Evolutionary conservation across 2,329 filamentous ascomycete genomes (phyloP).

Genomic region (Botryosphaeria dothidea): DNA sequence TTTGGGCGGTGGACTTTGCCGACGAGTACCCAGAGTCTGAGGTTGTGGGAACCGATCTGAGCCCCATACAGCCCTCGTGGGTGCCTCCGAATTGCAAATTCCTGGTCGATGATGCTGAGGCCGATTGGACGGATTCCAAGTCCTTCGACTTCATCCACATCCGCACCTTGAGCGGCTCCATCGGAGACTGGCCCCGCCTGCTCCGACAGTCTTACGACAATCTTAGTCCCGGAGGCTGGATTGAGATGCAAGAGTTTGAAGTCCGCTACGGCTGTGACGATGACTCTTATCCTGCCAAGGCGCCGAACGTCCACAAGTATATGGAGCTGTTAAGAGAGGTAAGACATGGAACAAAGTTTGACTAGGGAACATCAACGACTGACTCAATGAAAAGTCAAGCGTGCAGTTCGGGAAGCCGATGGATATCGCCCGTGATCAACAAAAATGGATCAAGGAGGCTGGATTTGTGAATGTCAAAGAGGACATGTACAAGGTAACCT

Average conservation of each 20-base stretch:
- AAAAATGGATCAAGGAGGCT: constrained; percentile 49
- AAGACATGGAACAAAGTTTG: background rate
- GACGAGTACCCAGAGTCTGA: constrained; percentile 12
- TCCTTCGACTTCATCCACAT: constrained; percentile 61
- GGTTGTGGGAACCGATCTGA: constrained; percentile 44
- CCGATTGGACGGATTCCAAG: constrained; percentile 27
- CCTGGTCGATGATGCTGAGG: constrained; percentile 38
- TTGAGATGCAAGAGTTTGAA: constrained; percentile 44
- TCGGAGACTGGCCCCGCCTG: constrained; percentile 56
- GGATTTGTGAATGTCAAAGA: constrained; percentile 57
- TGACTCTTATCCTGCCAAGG: constrained; percentile 24
- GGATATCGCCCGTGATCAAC: constrained; percentile 39
- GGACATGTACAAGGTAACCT: constrained; percentile 31
- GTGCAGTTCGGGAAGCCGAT: constrained; percentile 30
- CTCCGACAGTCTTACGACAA: constrained; percentile 42
- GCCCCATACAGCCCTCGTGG: constrained; percentile 36
- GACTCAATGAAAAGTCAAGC: constrained; percentile 13
- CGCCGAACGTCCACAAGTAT: constrained; percentile 26
- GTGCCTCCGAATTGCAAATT: constrained; percentile 40
- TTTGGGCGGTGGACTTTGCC: constrained; percentile 20
- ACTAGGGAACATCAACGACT: background rate
- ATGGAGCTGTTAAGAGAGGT: background rate
- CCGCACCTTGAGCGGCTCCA: constrained; percentile 52
- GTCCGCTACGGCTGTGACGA: background rate
- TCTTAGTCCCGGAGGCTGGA: constrained; percentile 51